These are phyloP conservation scores for Rubia balearica DNA, from an alignment of 305 asterid species.

Conservation along the genomic window DNA sequence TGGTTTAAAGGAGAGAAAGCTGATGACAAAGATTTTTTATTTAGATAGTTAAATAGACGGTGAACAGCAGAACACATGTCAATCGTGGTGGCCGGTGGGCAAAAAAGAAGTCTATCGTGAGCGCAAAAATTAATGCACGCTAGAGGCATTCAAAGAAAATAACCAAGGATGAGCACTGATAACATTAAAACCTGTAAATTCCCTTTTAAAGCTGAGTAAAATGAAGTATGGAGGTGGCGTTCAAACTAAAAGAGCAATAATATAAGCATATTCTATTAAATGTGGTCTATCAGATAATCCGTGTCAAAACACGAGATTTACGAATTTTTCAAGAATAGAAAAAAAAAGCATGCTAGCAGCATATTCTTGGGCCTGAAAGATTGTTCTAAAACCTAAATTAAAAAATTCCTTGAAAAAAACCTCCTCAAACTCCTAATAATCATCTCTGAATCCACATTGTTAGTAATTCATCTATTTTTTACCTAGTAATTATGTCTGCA, in stretches of 20 bases:
- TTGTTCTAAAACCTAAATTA: not conserved
- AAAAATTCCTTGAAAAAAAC: no score
- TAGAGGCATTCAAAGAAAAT: not conserved
- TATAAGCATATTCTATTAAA: not conserved
- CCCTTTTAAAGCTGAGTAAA: not conserved
- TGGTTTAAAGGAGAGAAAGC: not conserved
- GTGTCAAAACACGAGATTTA: not conserved
- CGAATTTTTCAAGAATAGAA: not conserved
- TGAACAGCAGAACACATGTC: not conserved
- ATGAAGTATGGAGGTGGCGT: not conserved
- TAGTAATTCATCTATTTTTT: no score
- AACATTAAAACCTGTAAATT: not conserved
- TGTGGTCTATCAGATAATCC: not conserved
- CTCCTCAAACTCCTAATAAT: no score
- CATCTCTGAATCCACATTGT: no score
- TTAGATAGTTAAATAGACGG: not conserved
- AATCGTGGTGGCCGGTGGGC: not conserved
- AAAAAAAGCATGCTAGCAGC: not conserved
- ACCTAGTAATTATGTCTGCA: no score
- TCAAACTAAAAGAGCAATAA: not conserved
- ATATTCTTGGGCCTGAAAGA: no score
- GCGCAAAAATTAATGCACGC: no score
- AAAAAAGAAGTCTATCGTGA: no score
- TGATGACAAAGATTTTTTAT: not conserved
- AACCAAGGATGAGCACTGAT: not conserved